Percentiles rank a stretch among this genome's conserved stretches.
These are phyloP conservation scores for Peterozyma xylosa DNA, from an alignment of 805 yeast species.

Conservation along the genomic window DNA sequence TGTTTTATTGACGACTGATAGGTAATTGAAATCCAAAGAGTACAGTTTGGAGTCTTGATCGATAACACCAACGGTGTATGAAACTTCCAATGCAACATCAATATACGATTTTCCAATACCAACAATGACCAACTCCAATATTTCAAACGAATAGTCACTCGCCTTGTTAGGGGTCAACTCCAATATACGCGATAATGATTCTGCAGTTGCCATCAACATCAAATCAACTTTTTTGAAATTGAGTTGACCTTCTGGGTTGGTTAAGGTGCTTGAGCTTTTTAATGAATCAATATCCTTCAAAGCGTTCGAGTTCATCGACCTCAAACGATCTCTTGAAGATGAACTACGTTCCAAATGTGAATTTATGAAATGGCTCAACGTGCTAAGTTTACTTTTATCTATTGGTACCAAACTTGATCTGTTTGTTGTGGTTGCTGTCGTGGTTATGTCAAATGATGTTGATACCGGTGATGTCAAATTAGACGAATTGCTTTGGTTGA, in stretches of 20 bases:
- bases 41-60: constrained; percentile 18
- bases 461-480: constrained; percentile 10
- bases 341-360: constrained; percentile 37
- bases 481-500: constrained; percentile 14
- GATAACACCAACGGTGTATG: constrained; percentile 31
- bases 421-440: constrained; percentile 14
- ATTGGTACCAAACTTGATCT: constrained; percentile 12
- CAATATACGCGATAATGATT: constrained; percentile 67
- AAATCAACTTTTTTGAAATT: constrained; percentile 47
- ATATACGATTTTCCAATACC: constrained; percentile 71
- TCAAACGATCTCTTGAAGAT: constrained; percentile 20
- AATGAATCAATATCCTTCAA: constrained; percentile 9
- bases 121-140: constrained; percentile 58
- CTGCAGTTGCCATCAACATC: constrained; percentile 64
- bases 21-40: constrained; percentile 34
- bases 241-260: constrained; percentile 14
- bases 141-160: constrained; percentile 53
- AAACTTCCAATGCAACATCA: constrained; percentile 66
- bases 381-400: constrained; percentile 39
- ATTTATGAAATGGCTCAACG: constrained; percentile 51
- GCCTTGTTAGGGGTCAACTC: constrained; percentile 63
- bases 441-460: neutral
- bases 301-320: constrained; percentile 13
- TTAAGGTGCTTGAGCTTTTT: neutral
- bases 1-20: constrained; percentile 42